These are phyloP conservation scores for Moelleriella libera DNA, from an alignment of 2,329 filamentous ascomycete species.

Conservation along the genomic window DNA sequence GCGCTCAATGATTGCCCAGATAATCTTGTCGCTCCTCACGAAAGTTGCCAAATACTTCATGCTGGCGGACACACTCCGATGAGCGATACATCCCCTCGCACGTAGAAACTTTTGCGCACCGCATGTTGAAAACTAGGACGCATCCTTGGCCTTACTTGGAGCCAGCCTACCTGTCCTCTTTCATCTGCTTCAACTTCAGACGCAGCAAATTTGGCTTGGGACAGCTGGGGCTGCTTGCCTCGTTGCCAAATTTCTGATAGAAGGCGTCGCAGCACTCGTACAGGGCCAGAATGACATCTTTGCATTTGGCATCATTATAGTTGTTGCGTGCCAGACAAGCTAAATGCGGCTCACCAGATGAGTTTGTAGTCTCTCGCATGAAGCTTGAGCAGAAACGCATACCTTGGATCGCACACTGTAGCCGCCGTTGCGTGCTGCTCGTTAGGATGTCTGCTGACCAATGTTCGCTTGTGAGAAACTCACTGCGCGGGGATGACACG, in stretches of 20 bases:
- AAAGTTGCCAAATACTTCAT: conserved; percentile 47
- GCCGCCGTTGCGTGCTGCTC: not conserved
- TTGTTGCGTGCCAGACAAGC: conserved; percentile 74
- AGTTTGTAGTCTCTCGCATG: too few species aligned
- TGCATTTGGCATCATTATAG: conserved; percentile 77
- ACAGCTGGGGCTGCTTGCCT: conserved; percentile 67
- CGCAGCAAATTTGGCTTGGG: conserved; percentile 68
- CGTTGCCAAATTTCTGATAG: conserved; percentile 65
- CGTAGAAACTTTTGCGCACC: not conserved
- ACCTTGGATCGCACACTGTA: conserved; percentile 84
- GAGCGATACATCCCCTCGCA: conserved; percentile 29
- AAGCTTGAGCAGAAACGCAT: conserved; percentile 1
- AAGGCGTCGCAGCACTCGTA: conserved; percentile 91
- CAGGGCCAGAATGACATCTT: conserved; percentile 62
- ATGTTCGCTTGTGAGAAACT: conserved; percentile 15
- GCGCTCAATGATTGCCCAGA: conserved; percentile 98
- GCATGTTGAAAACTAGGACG: not conserved
- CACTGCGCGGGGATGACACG: conserved; percentile 77
- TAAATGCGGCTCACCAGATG: conserved; percentile 17
- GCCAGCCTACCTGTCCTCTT: conserved; percentile 15
- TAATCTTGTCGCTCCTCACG: conserved; percentile 58
- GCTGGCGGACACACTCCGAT: conserved; percentile 27
- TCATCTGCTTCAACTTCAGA: conserved; percentile 73
- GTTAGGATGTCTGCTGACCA: not conserved
- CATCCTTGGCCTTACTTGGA: not conserved